Evolutionary conservation across 345 rosid genomes (phyloP).

Genomic region (Aquilaria malaccensis): DNA sequence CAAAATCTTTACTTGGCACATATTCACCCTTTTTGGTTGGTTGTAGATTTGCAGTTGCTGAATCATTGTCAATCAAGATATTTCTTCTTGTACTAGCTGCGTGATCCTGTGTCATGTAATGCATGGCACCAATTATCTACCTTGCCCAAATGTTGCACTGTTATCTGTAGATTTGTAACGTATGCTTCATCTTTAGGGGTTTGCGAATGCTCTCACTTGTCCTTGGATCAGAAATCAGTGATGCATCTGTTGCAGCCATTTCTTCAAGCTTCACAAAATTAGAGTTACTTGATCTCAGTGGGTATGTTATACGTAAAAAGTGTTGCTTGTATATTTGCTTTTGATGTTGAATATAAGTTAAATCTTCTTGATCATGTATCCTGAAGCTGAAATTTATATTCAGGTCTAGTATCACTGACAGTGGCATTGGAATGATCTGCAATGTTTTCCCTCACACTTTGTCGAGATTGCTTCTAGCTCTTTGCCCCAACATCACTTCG

Average conservation of each 20-base stretch:
- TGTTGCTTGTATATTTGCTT: not conserved
- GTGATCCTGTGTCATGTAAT: too few relatives aligned
- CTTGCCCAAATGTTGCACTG: too few relatives aligned
- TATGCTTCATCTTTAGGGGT: slow-evolving; percentile 36
- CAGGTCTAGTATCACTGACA: slow-evolving; percentile 94
- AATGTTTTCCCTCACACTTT: slow-evolving; percentile 77
- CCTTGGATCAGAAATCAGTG: slow-evolving; percentile 83
- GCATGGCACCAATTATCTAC: too few relatives aligned
- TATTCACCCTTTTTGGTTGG: too few relatives aligned
- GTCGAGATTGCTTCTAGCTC: slow-evolving; percentile 80
- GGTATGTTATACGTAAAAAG: slow-evolving; percentile 49
- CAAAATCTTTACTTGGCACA: not conserved
- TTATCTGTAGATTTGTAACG: slow-evolving; percentile 5
- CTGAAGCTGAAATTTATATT: slow-evolving; percentile 16
- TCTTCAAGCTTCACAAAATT: slow-evolving; percentile 64
- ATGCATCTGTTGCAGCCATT: slow-evolving; percentile 94
- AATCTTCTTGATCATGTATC: slow-evolving; percentile 5
- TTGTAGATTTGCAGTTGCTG: too few relatives aligned
- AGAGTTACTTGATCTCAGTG: slow-evolving; percentile 94
- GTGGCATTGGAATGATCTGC: slow-evolving; percentile 98
- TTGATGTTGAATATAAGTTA: not conserved
- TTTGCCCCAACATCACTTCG: slow-evolving; percentile 95
- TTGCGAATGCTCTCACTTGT: slow-evolving; percentile 93
- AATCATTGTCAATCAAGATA: too few relatives aligned
- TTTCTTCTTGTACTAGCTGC: too few relatives aligned